phyloP scores from a whole-genome alignment of 2,329 filamentous ascomycete genomes.

The Xylaria polymorpha region DNA sequence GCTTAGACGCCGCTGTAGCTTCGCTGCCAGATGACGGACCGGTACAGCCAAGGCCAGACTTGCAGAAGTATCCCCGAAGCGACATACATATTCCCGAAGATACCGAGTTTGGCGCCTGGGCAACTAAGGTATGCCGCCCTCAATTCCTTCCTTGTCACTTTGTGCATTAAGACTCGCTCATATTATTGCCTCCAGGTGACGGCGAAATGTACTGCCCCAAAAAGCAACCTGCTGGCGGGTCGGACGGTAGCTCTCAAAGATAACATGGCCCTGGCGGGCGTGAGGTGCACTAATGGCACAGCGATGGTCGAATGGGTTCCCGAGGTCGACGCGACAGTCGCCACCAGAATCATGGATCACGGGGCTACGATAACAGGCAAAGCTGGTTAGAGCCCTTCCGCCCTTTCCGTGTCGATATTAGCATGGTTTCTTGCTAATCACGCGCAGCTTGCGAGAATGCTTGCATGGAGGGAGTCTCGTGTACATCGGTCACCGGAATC shows the following conservation, averaged over 20 bases:
- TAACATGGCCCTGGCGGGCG: constrained; percentile 58
- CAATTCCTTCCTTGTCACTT: background rate
- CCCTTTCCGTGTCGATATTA: background rate
- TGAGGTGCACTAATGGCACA: constrained; percentile 59
- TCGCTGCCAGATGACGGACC: constrained; percentile 41
- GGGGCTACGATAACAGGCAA: constrained; percentile 58
- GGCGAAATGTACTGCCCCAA: constrained; percentile 41
- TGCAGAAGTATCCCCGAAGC: constrained; percentile 45
- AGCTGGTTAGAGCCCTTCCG: constrained; percentile 41
- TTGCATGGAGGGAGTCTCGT: constrained; percentile 56
- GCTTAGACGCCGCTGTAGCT: constrained; percentile 41
- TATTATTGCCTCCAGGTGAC: constrained; percentile 36
- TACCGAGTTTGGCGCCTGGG: constrained; percentile 44
- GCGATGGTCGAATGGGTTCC: constrained; percentile 53
- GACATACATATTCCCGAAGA: constrained; percentile 45
- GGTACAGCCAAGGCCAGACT: constrained; percentile 42
- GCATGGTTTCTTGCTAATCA: background rate
- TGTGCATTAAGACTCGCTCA: background rate
- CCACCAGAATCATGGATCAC: constrained; percentile 54
- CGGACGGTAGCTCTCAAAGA: constrained; percentile 60
- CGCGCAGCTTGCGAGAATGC: constrained; percentile 59
- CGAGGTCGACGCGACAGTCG: constrained; percentile 58
- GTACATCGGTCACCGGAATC: constrained; percentile 57
- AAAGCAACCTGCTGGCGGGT: constrained; percentile 49
- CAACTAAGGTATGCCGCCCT: constrained; percentile 39